phyloP scores from a whole-genome alignment of 345 rosid genomes.

The Microthlaspi erraticum region DNA sequence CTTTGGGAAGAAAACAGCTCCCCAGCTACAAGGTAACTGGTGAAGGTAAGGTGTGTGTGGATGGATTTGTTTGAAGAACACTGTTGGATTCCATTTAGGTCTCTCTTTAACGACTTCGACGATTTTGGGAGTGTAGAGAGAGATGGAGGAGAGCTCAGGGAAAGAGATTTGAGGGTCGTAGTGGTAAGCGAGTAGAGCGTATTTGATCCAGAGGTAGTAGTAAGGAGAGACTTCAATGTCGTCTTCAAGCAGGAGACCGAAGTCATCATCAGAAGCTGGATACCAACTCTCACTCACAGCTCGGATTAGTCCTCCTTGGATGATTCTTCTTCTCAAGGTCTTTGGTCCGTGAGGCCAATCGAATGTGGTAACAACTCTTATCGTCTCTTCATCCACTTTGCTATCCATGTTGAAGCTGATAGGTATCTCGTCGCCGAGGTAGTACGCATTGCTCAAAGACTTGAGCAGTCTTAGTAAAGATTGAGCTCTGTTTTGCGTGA shows the following conservation, averaged over 20 bases:
- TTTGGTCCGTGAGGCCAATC: constrained; percentile 95
- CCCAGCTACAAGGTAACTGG: constrained; percentile 98
- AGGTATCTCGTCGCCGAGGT: constrained; percentile 79
- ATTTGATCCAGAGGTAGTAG: constrained; percentile 93
- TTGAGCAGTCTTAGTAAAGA: constrained; percentile 79
- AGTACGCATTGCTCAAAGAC: constrained; percentile 79
- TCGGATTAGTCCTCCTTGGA: constrained; percentile 97
- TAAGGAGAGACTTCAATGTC: constrained; percentile 98
- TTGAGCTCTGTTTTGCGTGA: constrained; percentile 79
- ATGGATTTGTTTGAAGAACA: constrained; percentile 80
- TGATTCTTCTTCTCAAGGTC: constrained; percentile 87
- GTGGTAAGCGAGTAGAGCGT: constrained; percentile 88
- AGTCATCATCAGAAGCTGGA: constrained; percentile 88
- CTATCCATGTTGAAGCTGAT: constrained; percentile 96
- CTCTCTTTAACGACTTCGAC: constrained; percentile 96
- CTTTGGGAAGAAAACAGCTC: constrained; percentile 97
- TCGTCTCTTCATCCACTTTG: constrained; percentile 88
- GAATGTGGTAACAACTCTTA: constrained; percentile 69
- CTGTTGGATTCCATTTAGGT: constrained; percentile 93
- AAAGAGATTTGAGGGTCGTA: constrained; percentile 85
- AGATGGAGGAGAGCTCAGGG: constrained; percentile 87
- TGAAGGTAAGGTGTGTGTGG: constrained; percentile 96
- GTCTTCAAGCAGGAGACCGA: constrained; percentile 87
- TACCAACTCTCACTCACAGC: constrained; percentile 99
- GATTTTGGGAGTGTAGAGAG: constrained; percentile 85